A percentile compares a stretch with the other conserved stretches of the same genome.
phyloP scores from a whole-genome alignment of 2,329 filamentous ascomycete species.

The Diaporthe sp. region DNA sequence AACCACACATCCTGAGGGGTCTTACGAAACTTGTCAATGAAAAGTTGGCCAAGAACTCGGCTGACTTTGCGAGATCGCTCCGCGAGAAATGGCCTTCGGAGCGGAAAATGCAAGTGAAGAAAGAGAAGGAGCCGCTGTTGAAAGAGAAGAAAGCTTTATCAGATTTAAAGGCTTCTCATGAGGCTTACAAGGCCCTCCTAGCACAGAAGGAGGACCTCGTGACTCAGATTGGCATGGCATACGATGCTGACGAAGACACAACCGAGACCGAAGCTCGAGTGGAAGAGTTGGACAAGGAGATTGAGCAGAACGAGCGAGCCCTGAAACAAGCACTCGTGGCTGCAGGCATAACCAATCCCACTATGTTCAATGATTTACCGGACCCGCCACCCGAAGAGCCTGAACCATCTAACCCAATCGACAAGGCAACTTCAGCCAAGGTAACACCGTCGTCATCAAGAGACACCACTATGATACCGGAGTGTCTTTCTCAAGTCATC shows the following conservation, averaged over 20 bases:
- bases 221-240: constrained; percentile 63
- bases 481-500: constrained; percentile 62
- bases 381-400: constrained; percentile 47
- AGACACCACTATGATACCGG: constrained; percentile 50
- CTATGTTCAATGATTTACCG: constrained; percentile 53
- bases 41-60: constrained; percentile 62
- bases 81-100: constrained; percentile 61
- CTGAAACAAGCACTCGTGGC: constrained; percentile 58
- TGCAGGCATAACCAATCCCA: constrained; percentile 60
- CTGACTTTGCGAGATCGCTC: constrained; percentile 63
- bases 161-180: constrained; percentile 57
- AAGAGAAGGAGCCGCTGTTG: constrained; percentile 62
- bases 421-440: constrained; percentile 58
- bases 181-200: constrained; percentile 58
- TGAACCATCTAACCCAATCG: constrained; percentile 51
- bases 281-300: constrained; percentile 61
- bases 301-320: constrained; percentile 59
- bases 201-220: constrained; percentile 62
- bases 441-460: constrained; percentile 50
- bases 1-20: constrained; percentile 51
- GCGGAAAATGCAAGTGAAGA: constrained; percentile 62
- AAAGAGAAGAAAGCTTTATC: constrained; percentile 62
- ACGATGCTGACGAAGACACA: constrained; percentile 65
- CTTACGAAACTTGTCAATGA: constrained; percentile 57
- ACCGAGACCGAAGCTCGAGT: constrained; percentile 65